Conservation (phyloP, 73 alveolate genomes). For the Paramecium bursaria region DNA sequence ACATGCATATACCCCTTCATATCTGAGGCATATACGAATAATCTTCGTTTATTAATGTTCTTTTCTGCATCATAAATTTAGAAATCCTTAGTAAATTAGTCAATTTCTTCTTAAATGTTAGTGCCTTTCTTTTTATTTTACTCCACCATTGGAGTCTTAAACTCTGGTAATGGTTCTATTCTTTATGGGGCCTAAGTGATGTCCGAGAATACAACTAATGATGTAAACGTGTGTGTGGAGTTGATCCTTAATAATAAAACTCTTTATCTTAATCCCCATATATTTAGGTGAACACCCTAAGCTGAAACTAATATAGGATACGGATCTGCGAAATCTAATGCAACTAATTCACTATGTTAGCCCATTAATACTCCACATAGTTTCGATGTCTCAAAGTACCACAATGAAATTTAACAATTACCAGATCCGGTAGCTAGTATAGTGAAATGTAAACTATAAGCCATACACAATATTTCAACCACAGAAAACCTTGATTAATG, state of each 20-base stretch:
- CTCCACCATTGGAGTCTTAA: slow-evolving; percentile 49
- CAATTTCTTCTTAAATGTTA: slow-evolving; percentile 59
- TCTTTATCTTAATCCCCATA: slow-evolving; percentile 77
- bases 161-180: slow-evolving; percentile 73
- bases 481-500: slow-evolving; percentile 77
- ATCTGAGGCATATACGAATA: slow-evolving; percentile 81
- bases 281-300: slow-evolving; percentile 76
- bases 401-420: slow-evolving; percentile 88
- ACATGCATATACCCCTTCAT: slow-evolving; percentile 83
- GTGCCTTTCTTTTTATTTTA: slow-evolving; percentile 29
- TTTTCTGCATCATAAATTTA: slow-evolving; percentile 29
- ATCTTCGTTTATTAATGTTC: slow-evolving; percentile 17
- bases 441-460: slow-evolving; percentile 80
- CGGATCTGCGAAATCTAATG: slow-evolving; percentile 87
- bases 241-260: slow-evolving; percentile 47
- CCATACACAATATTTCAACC: slow-evolving; percentile 91
- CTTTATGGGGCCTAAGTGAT: slow-evolving; percentile 72
- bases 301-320: slow-evolving; percentile 87
- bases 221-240: background rate
- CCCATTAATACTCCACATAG: slow-evolving; percentile 88
- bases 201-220: background rate
- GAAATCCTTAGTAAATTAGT: slow-evolving; percentile 47
- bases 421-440: slow-evolving; percentile 95
- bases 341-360: slow-evolving; percentile 77
- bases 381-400: slow-evolving; percentile 97